Evolutionary conservation across 257 asterid species (phyloP), one percentile per base, ranked within the genome.

Genomic region (Nicotiana tabacum): DNA sequence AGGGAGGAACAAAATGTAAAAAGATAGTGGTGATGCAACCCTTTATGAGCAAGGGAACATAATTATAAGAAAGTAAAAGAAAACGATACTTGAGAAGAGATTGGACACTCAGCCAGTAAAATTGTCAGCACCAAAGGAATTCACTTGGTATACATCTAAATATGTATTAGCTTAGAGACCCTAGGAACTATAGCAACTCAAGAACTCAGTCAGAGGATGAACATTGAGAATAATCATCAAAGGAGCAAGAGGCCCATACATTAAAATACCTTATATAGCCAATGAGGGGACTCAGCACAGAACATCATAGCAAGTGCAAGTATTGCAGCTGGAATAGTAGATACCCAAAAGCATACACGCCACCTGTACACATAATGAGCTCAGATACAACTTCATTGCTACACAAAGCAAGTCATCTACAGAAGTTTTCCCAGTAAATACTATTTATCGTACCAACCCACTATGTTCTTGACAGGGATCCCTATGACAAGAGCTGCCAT

Each of bases 271-370:
- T 95, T 95, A 88, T 94, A 94, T 37, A 95, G 90, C 99, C 99
- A 94, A 60, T 89, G 92, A 18, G 99, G 99, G 86, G 98, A 94
- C 84, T 95, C 99, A 55, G 86, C 98, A 87, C 99, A 95, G 85
- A 91, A 95, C 86, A 86, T 87, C 97, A 95, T 95, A 39, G 90
- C 86, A 81, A 95, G 83, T 83, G 90, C 94, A 67, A 95, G 93
- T 77, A 89, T 21, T 13, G 90, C 88, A 87, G 99, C 97, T 11
- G 99, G 99, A 86, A 94, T 67, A 48, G 88, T 82, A 76, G 99
- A 92, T 77, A 89, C 72, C 98, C 97, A 94, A 85, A 95, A 95
- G 89, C 98, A 95, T 74, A 89, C 79, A 86, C 97, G 95, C 99
- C 99, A 95, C 99, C 98, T 95, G 87, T 69, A 81, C 80, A 6